phyloP scores from a whole-genome alignment of 495 filamentous ascomycete species.

The Trichoderma orchidacearum region DNA sequence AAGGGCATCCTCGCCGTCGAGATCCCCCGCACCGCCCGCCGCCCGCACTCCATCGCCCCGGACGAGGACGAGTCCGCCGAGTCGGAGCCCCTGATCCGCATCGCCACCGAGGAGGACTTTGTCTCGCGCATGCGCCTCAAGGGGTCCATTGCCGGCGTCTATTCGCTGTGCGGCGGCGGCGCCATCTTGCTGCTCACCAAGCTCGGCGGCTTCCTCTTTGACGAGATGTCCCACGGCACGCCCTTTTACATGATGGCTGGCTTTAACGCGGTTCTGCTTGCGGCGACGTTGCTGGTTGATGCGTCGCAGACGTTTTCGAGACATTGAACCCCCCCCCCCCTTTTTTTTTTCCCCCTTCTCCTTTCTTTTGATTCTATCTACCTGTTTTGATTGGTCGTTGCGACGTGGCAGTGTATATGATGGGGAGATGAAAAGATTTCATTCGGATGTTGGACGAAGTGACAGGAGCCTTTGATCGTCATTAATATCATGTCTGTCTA shows the following conservation, averaged over 20 bases:
- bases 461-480: neutral
- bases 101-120: constrained; percentile 7
- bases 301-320: constrained; percentile 3
- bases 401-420: too few relatives aligned
- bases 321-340: neutral
- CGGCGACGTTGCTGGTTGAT: constrained; percentile 38
- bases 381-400: too few relatives aligned
- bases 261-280: constrained; percentile 64
- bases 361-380: too few relatives aligned
- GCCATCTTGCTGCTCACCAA: constrained; percentile 90
- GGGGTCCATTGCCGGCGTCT: constrained; percentile 86
- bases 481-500: neutral
- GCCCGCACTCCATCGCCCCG: constrained; percentile 15
- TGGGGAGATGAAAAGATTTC: too few relatives aligned
- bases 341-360: neutral
- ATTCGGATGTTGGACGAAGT: too few relatives aligned
- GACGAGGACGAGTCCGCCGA: constrained; percentile 9
- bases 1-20: constrained; percentile 57
- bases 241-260: constrained; percentile 88
- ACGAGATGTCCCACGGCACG: constrained; percentile 49
- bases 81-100: constrained; percentile 19
- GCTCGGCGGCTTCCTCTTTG: constrained; percentile 76
- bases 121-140: constrained; percentile 50
- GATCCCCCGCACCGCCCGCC: constrained; percentile 11
- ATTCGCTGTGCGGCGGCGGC: constrained; percentile 79